A percentile compares a stretch with the other conserved stretches of the same genome.
These are phyloP conservation scores for Xylaria venustula DNA, from an alignment of 495 filamentous ascomycete species.

Conservation along the genomic window DNA sequence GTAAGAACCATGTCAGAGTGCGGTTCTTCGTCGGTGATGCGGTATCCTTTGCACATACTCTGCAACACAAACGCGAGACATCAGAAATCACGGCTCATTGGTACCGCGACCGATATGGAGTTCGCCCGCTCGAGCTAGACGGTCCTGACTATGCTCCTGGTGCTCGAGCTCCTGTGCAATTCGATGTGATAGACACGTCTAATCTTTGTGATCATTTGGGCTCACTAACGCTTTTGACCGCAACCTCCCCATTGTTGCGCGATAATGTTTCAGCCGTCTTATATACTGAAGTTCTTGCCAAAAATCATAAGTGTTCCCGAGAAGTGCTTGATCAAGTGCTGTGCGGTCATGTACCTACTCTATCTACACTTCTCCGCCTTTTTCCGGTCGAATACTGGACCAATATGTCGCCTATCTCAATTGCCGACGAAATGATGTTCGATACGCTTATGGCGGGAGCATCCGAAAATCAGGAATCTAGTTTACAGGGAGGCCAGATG, in stretches of 20 bases:
- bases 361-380: slow-evolving; percentile 49
- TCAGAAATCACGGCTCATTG: slow-evolving; percentile 24
- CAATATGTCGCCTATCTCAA: slow-evolving; percentile 37
- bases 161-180: slow-evolving; percentile 37
- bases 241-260: slow-evolving; percentile 46
- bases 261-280: slow-evolving; percentile 39
- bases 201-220: slow-evolving; percentile 52
- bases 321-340: slow-evolving; percentile 34
- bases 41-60: slow-evolving; percentile 44
- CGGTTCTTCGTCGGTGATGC: slow-evolving; percentile 46
- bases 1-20: slow-evolving; percentile 29
- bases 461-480: too few species aligned
- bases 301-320: slow-evolving; percentile 8
- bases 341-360: slow-evolving; percentile 42
- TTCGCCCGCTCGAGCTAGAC: too few species aligned
- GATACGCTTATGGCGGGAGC: slow-evolving; percentile 9
- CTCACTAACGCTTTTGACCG: slow-evolving; percentile 47
- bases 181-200: slow-evolving; percentile 61
- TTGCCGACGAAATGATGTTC: slow-evolving; percentile 20
- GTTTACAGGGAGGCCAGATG: slow-evolving; percentile 2
- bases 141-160: slow-evolving; percentile 35
- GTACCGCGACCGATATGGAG: slow-evolving; percentile 23
- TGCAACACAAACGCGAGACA: slow-evolving; percentile 33
- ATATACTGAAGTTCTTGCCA: slow-evolving; percentile 43
- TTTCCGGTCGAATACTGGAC: slow-evolving; percentile 51